Conservation (phyloP, 2,329 filamentous ascomycete species). For the Massarina eburnea region DNA sequence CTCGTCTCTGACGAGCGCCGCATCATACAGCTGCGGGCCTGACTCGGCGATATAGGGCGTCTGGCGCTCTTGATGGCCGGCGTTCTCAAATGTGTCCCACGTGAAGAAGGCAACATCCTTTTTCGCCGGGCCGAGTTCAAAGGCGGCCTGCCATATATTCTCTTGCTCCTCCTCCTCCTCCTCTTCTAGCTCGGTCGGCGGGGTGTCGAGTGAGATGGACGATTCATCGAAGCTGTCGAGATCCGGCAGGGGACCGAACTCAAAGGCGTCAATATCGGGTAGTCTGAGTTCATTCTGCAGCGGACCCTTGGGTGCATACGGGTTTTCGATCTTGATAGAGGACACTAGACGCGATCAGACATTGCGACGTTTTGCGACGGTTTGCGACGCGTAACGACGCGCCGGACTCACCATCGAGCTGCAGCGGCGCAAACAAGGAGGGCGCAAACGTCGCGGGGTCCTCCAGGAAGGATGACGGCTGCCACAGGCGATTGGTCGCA, state of each 20-base stretch:
- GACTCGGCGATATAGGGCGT: conserved; percentile 69
- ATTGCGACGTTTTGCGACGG: too few species aligned
- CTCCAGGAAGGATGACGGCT: conserved; percentile 52
- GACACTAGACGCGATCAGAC: conserved; percentile 35
- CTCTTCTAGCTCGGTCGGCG: conserved; percentile 27
- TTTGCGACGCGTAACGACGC: conserved; percentile 29
- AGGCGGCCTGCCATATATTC: conserved; percentile 45
- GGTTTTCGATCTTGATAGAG: conserved; percentile 41
- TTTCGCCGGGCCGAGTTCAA: conserved; percentile 33
- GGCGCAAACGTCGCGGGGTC: conserved; percentile 23
- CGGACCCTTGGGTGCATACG: conserved; percentile 40
- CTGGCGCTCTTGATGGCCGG: conserved; percentile 41
- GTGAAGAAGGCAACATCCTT: conserved; percentile 54
- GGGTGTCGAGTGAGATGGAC: conserved; percentile 27
- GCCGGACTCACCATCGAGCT: conserved; percentile 40
- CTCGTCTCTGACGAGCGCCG: conserved; percentile 51
- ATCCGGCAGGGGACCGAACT: conserved; percentile 43
- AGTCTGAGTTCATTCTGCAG: conserved; percentile 40
- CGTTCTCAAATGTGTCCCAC: conserved; percentile 67
- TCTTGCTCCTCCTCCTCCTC: conserved; percentile 10
- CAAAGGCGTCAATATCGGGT: conserved; percentile 43
- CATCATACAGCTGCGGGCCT: conserved; percentile 66
- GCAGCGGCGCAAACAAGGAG: conserved; percentile 35
- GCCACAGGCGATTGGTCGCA: conserved; percentile 64
- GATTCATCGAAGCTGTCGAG: conserved; percentile 37